Base-by-base conservation (phyloP, 768 basidiomycete genomes). In the Panellus pusillus region DNA sequence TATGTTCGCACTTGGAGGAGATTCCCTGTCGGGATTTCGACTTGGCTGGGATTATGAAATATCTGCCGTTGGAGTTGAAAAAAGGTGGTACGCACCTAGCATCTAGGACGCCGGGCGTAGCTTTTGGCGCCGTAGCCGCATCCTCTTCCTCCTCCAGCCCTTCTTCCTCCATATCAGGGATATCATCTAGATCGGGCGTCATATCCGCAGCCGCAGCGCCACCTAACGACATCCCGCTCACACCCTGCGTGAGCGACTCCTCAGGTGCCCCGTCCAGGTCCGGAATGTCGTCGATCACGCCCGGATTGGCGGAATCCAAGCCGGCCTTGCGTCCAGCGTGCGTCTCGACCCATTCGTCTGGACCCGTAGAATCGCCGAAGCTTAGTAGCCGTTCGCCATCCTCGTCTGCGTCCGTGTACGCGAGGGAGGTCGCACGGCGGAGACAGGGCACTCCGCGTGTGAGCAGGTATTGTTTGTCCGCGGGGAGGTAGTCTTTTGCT, bases 111-210 rank as follows among this genome's bases (percentile, higher is more conserved):
- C 73, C 63, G 17, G 66, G 47, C 31, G 69, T 55, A 17, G 66
- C 55, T 68, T 78, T 83, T 12, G 86, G 81, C 19, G 78, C 86
- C 44, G 90, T 86, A 11, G 91, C 93, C 60, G 92, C 93, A 54
- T 98, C 95, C 29, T 84, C 89, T 11, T 54, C 59, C 52, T 82
- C 93, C 62, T 89, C 95, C 35, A 95, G 78, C 59, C 83, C 82
- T n/a, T 93, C 94, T 65, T 94, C 93, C 68, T 97, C 94, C 93
- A 99, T 97, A 74, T 98, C 97, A 5, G 97, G 97, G 50, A 98
- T 98, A 70, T 98, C 94, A 67, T 96, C 94, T 63, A 98, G 78
- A 76, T 98, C 87, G 24, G 93, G 93, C n/a, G 88, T 92, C 57
- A 86, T 87, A 19, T 54, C 63, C 27, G 54, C 65, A 35, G 32